Percentiles rank a stretch among this genome's conserved stretches.
These are phyloP conservation scores for Meredithiella fracta DNA, from an alignment of 2,329 filamentous ascomycete genomes.

Conservation along the genomic window DNA sequence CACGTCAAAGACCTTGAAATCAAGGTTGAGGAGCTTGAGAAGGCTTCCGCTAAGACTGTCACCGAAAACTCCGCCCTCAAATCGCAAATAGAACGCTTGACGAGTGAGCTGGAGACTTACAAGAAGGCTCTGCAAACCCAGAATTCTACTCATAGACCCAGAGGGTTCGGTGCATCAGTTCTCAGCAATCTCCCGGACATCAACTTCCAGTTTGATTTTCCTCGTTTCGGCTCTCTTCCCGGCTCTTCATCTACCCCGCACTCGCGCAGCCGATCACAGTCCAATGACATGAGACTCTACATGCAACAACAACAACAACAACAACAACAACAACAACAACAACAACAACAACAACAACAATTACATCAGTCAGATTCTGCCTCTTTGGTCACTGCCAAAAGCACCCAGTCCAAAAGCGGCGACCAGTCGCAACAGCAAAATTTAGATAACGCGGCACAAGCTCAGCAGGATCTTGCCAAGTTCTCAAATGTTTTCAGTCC, in stretches of 20 bases:
- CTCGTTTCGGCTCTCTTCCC: constrained; percentile 68
- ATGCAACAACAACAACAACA: constrained; percentile 1
- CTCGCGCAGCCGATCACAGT: constrained; percentile 15
- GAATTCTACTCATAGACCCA: constrained; percentile 18
- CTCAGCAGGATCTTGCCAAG: constrained; percentile 7
- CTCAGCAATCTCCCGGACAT: constrained; percentile 50
- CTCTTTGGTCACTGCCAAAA: not conserved
- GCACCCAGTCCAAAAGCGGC: not conserved
- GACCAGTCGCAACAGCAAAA: not conserved
- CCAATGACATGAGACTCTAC: not conserved
- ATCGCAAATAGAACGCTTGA: constrained; percentile 76
- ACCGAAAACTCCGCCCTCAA: constrained; percentile 74
- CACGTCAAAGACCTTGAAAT: constrained; percentile 73
- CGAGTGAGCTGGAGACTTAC: constrained; percentile 73
- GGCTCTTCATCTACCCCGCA: constrained; percentile 21
- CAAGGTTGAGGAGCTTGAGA: constrained; percentile 61
- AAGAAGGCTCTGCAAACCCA: constrained; percentile 64
- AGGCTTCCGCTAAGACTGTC: constrained; percentile 65
- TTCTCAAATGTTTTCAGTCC: constrained; percentile 11
- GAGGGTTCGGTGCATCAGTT: constrained; percentile 29
- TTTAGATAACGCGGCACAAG: not conserved
- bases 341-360: not conserved
- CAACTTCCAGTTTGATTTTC: constrained; percentile 91
- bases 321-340: constrained; percentile 3
- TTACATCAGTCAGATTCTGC: not conserved